Evolutionary conservation across 345 rosid species (phyloP), one percentile per base, ranked within the genome.

Genomic region (Salix arbutifolia): DNA sequence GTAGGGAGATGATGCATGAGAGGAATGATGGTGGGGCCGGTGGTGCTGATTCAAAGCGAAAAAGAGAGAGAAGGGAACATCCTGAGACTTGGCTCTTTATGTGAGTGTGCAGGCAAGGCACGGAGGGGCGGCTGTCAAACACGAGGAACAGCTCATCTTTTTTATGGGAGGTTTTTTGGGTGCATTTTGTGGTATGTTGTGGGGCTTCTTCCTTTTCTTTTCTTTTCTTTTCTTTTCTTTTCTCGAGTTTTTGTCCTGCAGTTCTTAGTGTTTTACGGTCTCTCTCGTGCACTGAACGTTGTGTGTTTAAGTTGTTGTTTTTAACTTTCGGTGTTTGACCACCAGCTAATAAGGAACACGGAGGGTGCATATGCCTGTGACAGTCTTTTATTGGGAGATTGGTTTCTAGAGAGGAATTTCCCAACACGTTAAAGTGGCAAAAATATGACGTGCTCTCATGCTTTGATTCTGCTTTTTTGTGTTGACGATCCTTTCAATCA

Each of bases 1-100:
- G 42, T 5, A 53, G 71, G 30, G 73, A 40, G 33, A 69, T 65
- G 72, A 64, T 25, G 38, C 18, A 61, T 30, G 37, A 50, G 69
- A 37, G 9, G 78, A 33, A 42, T 69, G 77, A 70, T 35, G 76
- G 77, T 65, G 79, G 86, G 78, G 82, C 77, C 73, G 82, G 74
- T 48, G 83, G 81, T 87, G 86, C 86, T 87, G 86, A 87, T 85
- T 83, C 86, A 83, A 81, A 85, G 90, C 84, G 67, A 74, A 56
- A 35, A 42, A 76, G 78, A 33, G 35, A 33, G 33, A 80, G 79
- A 70, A 26, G 77, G 78, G 85, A 82, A 85, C 85, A 83, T 81
- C 80, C 87, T 82, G 74, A 81, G 83, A 67, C 83, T 82, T 83
- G 87, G 87, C 83, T 76, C 80, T 85, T 76, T 81, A 76, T 77